Conservation (phyloP, 805 yeast species). For the Scheffersomyces stipitis region DNA sequence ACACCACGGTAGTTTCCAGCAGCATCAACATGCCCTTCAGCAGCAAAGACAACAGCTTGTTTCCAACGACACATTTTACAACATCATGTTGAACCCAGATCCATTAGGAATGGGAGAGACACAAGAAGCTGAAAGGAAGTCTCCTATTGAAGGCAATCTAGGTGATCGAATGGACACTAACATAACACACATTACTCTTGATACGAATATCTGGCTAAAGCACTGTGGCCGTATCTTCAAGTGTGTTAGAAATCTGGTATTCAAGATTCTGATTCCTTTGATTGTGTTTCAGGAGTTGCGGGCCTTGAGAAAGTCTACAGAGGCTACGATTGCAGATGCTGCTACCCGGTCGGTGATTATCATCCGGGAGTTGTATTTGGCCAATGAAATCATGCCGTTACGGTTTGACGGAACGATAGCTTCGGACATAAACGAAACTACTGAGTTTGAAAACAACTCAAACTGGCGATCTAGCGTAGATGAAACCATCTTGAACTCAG, state of each 20-base stretch:
- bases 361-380: constrained; percentile 61
- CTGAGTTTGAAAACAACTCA: constrained; percentile 71
- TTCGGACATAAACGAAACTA: constrained; percentile 64
- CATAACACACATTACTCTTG: constrained; percentile 61
- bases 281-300: constrained; percentile 78
- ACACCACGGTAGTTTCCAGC: constrained; percentile 3
- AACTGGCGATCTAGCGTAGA: constrained; percentile 74
- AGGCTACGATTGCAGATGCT: constrained; percentile 72
- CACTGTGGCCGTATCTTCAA: constrained; percentile 77
- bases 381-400: constrained; percentile 55
- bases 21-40: constrained; percentile 17
- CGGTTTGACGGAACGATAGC: constrained; percentile 72
- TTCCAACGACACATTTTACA: constrained; percentile 21
- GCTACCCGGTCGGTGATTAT: constrained; percentile 80
- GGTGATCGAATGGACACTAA: constrained; percentile 59
- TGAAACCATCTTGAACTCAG: constrained; percentile 60
- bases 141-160: constrained; percentile 44
- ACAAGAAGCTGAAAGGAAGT: constrained; percentile 4
- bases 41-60: constrained; percentile 14
- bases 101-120: constrained; percentile 1
- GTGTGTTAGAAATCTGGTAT: constrained; percentile 58
- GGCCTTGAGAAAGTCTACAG: constrained; percentile 67
- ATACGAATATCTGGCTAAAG: constrained; percentile 78
- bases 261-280: constrained; percentile 65
- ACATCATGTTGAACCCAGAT: constrained; percentile 21